Base-by-base conservation (phyloP, 1,139 yeast genomes). In the Candida labiduridarum region DNA sequence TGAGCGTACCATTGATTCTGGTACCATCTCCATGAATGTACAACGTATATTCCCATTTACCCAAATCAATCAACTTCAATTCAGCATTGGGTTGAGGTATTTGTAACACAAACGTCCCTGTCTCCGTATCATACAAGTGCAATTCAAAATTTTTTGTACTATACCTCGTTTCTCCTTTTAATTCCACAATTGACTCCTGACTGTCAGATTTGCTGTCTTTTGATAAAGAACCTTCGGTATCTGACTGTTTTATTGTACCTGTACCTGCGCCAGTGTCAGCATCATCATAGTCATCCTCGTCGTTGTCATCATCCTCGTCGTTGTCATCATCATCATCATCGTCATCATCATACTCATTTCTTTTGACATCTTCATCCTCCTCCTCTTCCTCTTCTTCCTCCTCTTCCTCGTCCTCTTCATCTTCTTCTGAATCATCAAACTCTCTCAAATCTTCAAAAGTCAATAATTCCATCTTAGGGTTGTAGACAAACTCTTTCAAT, bases 401-500 rank as follows among this genome's bases (percentile, higher is more conserved):
- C 19, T 50, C 58, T 14, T 58, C 61, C 9, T 57, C 59, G 8
- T 50, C 53, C 16, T 52, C 55, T 5, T 52, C 56, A 6, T 49
- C 54, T 29, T 53, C 60, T 11, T 57, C 55, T 18, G 44, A 51
- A 3, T 53, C 53, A 6, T 56, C 60, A 11, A 49, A 50, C 9
- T 53, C 56, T 14, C 60, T 56, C 46, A 67, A 56, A 44, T 64
- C 64, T 19, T 63, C 69, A 44, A 67, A 59, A 9, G 60, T 52
- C 62, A 70, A 51, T 27, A 56, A 49, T 18, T 61, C 68, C n/a
- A 47, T 31, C 41, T 60, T 56, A 5, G 66, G 68, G 42, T 72
- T 75, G 56, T 69, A 69, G 19, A 73, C 72, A 59, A 88, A 87
- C 57, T 87, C 90, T 41, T 74, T 70, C 52, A 88, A 70, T 47